A percentile compares a stretch with the other conserved stretches of the same genome.
These are phyloP conservation scores for Ashbya aceris DNA, from an alignment of 1,139 yeast genomes.

Conservation along the genomic window DNA sequence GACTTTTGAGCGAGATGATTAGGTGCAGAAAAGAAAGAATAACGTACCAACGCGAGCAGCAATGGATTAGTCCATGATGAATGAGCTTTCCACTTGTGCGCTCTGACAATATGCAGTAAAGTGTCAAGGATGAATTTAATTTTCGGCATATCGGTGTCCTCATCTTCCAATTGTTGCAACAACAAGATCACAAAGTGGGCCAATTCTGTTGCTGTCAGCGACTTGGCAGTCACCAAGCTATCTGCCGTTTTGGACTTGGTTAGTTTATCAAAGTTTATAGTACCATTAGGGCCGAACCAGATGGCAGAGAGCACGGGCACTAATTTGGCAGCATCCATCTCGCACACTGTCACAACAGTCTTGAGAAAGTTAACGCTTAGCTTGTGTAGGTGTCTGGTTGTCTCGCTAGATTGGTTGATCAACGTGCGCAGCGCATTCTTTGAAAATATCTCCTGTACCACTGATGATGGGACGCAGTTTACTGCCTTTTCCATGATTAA, in stretches of 20 bases:
- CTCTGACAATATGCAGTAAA: conserved; percentile 47
- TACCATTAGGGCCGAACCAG: conserved; percentile 43
- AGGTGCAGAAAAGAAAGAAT: conserved; percentile 44
- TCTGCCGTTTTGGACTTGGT: conserved; percentile 68
- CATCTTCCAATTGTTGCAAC: conserved; percentile 8
- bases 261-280: conserved; percentile 66
- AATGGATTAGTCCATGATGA: conserved; percentile 40
- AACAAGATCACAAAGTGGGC: conserved; percentile 23
- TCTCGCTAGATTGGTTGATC: conserved; percentile 66
- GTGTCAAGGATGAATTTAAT: conserved; percentile 65
- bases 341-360: conserved; percentile 33
- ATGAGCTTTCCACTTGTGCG: conserved; percentile 32
- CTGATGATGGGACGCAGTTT: conserved; percentile 28
- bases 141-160: conserved; percentile 32
- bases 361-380: conserved; percentile 48
- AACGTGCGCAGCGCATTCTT: conserved; percentile 66
- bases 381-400: conserved; percentile 57
- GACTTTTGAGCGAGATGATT: conserved; percentile 11
- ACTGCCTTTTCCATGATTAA: conserved; percentile 54
- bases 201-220: conserved; percentile 22
- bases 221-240: conserved; percentile 33
- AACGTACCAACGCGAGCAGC: conserved; percentile 42
- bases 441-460: conserved; percentile 43
- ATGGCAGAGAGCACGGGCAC: conserved; percentile 42
- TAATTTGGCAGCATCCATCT: conserved; percentile 35